Conservation (phyloP, 2,329 filamentous ascomycete genomes). For the Colletotrichum sp. region DNA sequence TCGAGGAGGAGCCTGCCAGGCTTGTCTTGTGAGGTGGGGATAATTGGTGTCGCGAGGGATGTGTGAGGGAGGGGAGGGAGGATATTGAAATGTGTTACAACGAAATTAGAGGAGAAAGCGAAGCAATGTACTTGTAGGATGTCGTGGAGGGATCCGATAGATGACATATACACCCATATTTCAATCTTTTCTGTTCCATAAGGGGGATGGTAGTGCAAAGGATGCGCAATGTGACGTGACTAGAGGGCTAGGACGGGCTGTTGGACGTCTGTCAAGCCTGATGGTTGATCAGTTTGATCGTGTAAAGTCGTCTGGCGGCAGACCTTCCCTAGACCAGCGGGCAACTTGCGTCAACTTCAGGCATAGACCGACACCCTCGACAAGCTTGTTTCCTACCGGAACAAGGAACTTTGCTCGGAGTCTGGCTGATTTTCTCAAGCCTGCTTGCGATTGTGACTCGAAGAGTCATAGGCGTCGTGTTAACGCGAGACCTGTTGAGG, state of each 20-base stretch:
- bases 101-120: background rate
- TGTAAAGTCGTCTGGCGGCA: background rate
- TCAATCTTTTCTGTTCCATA: background rate
- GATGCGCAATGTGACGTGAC: background rate
- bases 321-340: background rate
- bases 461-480: background rate
- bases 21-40: conserved; percentile 62
- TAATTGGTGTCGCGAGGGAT: background rate
- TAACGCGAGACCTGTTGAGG: background rate
- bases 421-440: rapidly evolving
- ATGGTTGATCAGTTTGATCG: background rate
- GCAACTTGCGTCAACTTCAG: background rate
- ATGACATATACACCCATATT: conserved; percentile 4
- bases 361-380: background rate
- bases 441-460: rapidly evolving
- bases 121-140: conserved; percentile 19
- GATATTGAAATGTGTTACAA: background rate
- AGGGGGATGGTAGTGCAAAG: rapidly evolving
- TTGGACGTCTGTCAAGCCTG: background rate
- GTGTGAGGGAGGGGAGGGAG: background rate
- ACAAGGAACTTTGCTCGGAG: background rate
- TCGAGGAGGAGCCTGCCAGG: conserved; percentile 81
- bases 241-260: background rate
- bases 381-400: background rate
- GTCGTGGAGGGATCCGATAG: conserved; percentile 12